Evolutionary conservation across 179 eudicot species (phyloP), one percentile per base, ranked within the genome.

Genomic region (Camellia oleifera): DNA sequence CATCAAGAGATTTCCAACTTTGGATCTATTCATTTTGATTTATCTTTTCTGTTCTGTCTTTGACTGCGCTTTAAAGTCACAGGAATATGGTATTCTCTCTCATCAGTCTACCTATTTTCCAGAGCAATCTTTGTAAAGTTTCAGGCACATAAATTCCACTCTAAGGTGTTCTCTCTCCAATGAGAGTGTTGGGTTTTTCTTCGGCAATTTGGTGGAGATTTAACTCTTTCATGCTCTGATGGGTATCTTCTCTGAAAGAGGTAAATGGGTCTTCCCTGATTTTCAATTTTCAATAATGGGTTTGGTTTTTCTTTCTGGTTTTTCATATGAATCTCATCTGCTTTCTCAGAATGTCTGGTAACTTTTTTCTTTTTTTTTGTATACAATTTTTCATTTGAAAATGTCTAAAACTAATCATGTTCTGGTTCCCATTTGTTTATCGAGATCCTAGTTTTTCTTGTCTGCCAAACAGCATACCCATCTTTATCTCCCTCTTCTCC

Each of bases 261-360:
- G 82, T 80, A 80, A 72, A 74, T 74, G 82, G 81, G 81, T 79
- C 74, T 70, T 32, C 61, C 69, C 45, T 23, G 5, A 61, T 69
- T 78, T 67, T 54, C 74, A 50, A 20, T 78, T 8, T 78, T 78
- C 65, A 32, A 11, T 15, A 78, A 67, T 67, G 66, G 76, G 81
- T 63, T 79, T 62, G 46, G 60, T 23, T 79, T 23, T 57, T 17
- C 14, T 26, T 45, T 18, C 62, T 81, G 74, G 72, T 46, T 75
- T 45, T 15, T 48, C 12, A 57, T 52, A 46, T 70, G 62, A 75
- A 53, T 53, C 71, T 11, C 54, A 26, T 52, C 46, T 76, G 57
- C 45, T 17, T 53, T 40, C 44, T 12, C 42, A 23, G 17, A 17
- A 53, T 50, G 9, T 8, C 3, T 71, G 74, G 58, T 71, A 48